Conservation (phyloP, 306 rosid genomes). For the Arachis hypogaea region DNA sequence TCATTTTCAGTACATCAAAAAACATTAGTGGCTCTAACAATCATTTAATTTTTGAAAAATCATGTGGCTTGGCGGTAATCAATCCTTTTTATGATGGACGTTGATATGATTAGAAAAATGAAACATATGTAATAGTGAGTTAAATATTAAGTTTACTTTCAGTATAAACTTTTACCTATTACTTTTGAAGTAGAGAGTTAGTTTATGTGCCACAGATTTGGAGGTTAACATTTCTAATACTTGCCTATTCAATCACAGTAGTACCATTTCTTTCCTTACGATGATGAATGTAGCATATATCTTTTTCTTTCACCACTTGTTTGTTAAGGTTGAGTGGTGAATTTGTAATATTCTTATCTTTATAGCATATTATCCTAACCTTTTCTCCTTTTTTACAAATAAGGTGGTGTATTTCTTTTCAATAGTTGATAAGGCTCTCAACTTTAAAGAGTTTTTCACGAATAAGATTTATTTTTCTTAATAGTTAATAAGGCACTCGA, state of each 20-base stretch:
- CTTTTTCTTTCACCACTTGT: neutral
- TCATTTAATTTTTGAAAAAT: conserved; percentile 44
- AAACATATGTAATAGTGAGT: neutral
- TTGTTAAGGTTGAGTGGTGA: neutral
- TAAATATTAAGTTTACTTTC: neutral
- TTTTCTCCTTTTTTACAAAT: too few relatives aligned
- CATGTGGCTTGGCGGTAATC: conserved; percentile 13
- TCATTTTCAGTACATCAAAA: conserved; percentile 40
- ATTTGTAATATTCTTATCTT: neutral
- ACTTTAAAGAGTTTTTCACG: too few relatives aligned
- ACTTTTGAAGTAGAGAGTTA: neutral
- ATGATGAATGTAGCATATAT: neutral
- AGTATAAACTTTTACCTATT: neutral
- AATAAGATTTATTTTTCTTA: too few relatives aligned
- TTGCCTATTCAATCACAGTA: too few relatives aligned
- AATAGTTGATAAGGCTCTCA: too few relatives aligned
- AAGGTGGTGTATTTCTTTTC: too few relatives aligned
- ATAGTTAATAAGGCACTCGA: too few relatives aligned
- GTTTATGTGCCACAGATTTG: neutral
- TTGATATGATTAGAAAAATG: conserved; percentile 4
- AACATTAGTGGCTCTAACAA: conserved; percentile 21
- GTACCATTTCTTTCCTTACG: neutral
- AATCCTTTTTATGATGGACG: conserved; percentile 12
- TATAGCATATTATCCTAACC: too few relatives aligned
- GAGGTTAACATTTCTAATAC: neutral